Evolutionary conservation across 2,329 filamentous ascomycete genomes (phyloP).

Genomic region (Trichoderma atrobrunneum): DNA sequence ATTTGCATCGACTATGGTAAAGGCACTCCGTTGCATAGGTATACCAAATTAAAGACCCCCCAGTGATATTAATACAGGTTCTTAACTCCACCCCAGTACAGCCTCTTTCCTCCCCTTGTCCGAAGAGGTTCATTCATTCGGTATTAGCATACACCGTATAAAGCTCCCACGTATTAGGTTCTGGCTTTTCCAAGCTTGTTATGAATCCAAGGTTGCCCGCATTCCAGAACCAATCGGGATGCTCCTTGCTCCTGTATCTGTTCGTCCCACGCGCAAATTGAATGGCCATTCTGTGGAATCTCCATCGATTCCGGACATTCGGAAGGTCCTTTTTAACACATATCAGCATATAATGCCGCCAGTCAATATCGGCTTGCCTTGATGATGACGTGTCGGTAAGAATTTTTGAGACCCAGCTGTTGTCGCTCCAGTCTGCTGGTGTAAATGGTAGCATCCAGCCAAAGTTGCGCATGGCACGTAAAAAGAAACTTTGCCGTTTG

Average conservation of each 20-base stretch:
- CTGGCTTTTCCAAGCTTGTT: neutral
- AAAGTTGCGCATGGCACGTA: constrained; percentile 2
- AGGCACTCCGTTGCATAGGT: neutral
- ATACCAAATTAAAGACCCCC: neutral
- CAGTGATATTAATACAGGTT: neutral
- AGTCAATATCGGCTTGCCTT: neutral
- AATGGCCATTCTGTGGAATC: neutral
- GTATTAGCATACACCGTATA: neutral
- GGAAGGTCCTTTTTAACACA: neutral
- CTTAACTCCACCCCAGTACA: neutral
- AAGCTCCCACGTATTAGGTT: neutral
- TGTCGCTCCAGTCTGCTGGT: constrained; percentile 3
- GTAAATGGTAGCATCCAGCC: constrained; percentile 12
- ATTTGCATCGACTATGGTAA: neutral
- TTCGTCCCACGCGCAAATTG: constrained; percentile 1
- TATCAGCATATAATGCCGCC: neutral
- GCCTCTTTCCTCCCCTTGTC: neutral
- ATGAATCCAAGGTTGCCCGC: neutral
- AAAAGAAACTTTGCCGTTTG: neutral
- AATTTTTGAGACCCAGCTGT: neutral
- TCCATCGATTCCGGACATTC: neutral
- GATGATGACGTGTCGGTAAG: neutral
- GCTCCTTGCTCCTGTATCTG: neutral
- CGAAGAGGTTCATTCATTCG: neutral
- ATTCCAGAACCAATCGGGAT: neutral